phyloP scores from a whole-genome alignment of 2,329 filamentous ascomycete genomes.

The Aspergillus fumigatus region DNA sequence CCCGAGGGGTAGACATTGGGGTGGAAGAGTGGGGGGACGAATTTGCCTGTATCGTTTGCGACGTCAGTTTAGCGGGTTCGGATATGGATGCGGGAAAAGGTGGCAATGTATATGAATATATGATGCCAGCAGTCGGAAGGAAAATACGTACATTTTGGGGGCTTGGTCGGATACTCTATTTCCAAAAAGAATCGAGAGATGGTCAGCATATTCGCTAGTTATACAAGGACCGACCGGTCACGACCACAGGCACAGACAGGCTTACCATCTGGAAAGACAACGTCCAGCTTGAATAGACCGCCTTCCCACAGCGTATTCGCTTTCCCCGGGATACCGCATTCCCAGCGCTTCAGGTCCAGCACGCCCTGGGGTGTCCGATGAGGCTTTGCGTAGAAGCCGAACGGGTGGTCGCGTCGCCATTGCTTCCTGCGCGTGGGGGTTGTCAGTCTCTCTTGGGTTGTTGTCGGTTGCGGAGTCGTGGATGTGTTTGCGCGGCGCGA shows the following conservation, averaged over 20 bases:
- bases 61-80: background rate
- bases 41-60: conserved; percentile 66
- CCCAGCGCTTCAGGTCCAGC: conserved; percentile 91
- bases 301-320: conserved; percentile 97
- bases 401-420: conserved; percentile 95
- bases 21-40: conserved; percentile 91
- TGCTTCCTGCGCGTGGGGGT: conserved; percentile 65
- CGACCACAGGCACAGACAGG: conserved; percentile 13
- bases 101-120: background rate
- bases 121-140: background rate
- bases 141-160: conserved; percentile 79
- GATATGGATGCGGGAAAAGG: background rate
- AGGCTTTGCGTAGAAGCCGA: conserved; percentile 93
- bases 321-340: conserved; percentile 93
- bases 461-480: background rate
- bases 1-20: conserved; percentile 98
- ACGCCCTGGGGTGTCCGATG: conserved; percentile 72
- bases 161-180: conserved; percentile 95
- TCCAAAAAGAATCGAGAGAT: conserved; percentile 2
- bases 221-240: background rate
- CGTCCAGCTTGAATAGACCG: conserved; percentile 91
- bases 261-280: conserved; percentile 89
- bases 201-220: conserved; percentile 3
- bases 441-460: background rate
- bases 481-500: background rate